These are phyloP conservation scores for Linnemannia zychae DNA, from an alignment of 192 early-diverging fungal genomes.

Conservation along the genomic window DNA sequence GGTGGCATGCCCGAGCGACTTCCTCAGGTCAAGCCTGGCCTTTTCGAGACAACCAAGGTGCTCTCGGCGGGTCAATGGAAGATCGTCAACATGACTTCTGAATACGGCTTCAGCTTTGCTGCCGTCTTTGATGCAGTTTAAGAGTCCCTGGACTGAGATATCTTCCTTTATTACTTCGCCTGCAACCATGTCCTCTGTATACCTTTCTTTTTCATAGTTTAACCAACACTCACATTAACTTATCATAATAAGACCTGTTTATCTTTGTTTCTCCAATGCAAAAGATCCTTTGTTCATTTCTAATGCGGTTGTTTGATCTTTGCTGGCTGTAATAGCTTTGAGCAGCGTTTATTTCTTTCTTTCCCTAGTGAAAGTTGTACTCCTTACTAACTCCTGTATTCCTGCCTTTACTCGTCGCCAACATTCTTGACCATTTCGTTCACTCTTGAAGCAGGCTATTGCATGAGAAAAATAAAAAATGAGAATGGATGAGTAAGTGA, in stretches of 20 bases:
- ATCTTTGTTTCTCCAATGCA: neutral
- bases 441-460: constrained; percentile 30
- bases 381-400: neutral
- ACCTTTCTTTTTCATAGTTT: neutral
- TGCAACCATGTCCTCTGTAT: neutral
- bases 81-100: constrained; percentile 54
- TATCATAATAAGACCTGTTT: neutral
- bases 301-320: neutral
- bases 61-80: constrained; percentile 39
- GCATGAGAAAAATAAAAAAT: constrained; percentile 1
- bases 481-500: neutral
- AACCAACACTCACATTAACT: neutral
- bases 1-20: constrained; percentile 54
- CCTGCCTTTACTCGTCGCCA: constrained; percentile 16
- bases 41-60: constrained; percentile 46
- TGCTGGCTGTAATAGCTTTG: neutral
- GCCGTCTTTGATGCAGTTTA: constrained; percentile 56
- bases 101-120: constrained; percentile 55
- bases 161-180: neutral
- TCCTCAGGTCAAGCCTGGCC: constrained; percentile 34
- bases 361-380: neutral
- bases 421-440: constrained; percentile 43
- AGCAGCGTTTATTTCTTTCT: neutral
- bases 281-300: neutral
- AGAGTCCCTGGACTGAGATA: neutral